Evolutionary conservation across 257 asterid genomes (phyloP).

Genomic region (Apocynum venetum): DNA sequence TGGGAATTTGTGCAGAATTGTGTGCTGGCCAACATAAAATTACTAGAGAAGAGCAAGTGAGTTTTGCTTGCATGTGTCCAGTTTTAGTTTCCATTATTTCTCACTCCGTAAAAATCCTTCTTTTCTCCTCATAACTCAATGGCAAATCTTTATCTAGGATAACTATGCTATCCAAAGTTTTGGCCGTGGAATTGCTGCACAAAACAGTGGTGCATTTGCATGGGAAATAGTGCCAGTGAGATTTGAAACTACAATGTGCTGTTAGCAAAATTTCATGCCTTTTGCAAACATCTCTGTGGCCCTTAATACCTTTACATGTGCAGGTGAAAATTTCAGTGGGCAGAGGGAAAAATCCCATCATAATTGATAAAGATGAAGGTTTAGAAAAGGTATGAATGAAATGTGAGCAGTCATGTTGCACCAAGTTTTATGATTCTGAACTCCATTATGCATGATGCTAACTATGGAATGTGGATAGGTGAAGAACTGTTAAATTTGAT

Average conservation of each 20-base stretch:
- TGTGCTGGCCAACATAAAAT: conserved; percentile 73
- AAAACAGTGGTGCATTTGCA: conserved; percentile 63
- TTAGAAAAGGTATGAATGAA: conserved; percentile 51
- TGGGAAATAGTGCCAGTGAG: conserved; percentile 96
- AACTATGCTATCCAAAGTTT: conserved; percentile 87
- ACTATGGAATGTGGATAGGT: too few species aligned
- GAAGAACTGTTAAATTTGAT: too few species aligned
- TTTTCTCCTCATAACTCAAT: background rate
- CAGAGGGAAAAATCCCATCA: conserved; percentile 57
- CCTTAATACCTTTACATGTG: conserved; percentile 8
- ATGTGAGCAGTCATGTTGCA: background rate
- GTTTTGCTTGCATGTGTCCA: conserved; percentile 9
- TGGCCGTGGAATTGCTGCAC: conserved; percentile 80
- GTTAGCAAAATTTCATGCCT: conserved; percentile 1
- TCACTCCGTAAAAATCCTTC: conserved; percentile 8
- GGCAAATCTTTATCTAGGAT: conserved; percentile 42
- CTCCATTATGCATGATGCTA: background rate
- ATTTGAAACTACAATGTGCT: background rate
- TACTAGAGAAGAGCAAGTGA: conserved; percentile 80
- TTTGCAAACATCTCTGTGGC: background rate
- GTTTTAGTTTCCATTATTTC: background rate
- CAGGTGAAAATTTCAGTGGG: conserved; percentile 79
- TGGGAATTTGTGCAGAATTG: conserved; percentile 93
- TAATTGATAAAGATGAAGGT: conserved; percentile 77
- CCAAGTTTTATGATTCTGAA: background rate